Evolutionary conservation across 352 stramenopile species (phyloP), one percentile per base, ranked within the genome.

Genomic region (Pythium oligandrum): DNA sequence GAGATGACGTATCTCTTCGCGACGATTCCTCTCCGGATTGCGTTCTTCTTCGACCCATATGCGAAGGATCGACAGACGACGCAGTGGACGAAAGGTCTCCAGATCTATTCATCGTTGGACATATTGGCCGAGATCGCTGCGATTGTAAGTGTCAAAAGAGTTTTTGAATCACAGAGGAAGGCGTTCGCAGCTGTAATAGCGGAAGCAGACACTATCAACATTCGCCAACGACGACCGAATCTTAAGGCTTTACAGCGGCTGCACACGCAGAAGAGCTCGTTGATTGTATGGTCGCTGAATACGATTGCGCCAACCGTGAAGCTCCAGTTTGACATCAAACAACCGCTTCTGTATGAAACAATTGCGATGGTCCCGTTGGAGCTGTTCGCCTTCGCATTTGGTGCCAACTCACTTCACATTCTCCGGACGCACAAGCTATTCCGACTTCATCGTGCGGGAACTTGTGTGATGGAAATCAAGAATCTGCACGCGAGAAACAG

Each of bases 271-370:
- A 40, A 57, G 49, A 40, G 59, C 71, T 60, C 59, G 56, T 10
- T 73, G 56, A 47, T 80, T 63, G 11, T 57, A 2, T 90, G 78
- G 75, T 87, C 75, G 8, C 61, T 88, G n/a, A 86, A 86, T 55
- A 82, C 75, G 17, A 70, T 88, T 47, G 44, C 85, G 4, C 75
- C 78, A 17, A 49, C 38, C 0, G 61, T 39, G 3, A 65, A 72
- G 35, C 46, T 57, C 4, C 55, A 57, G 11, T 59, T 63, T 11
- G 62, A 71, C 9, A 82, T 86, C 44, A 48, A 50, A 3, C 56
- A 63, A 7, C 58, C 75, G 3, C 35, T 88, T 11, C 6, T 73
- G 1, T 44, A 85, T 6, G 75, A 90, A 37, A 33, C 74, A 1
- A 53, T 74, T 2, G 70, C 78, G 0, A 78, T 80, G 47, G 32